Evolutionary conservation across 371 early-diverging fungal genomes (phyloP).

Genomic region (Mucor plumbeus): DNA sequence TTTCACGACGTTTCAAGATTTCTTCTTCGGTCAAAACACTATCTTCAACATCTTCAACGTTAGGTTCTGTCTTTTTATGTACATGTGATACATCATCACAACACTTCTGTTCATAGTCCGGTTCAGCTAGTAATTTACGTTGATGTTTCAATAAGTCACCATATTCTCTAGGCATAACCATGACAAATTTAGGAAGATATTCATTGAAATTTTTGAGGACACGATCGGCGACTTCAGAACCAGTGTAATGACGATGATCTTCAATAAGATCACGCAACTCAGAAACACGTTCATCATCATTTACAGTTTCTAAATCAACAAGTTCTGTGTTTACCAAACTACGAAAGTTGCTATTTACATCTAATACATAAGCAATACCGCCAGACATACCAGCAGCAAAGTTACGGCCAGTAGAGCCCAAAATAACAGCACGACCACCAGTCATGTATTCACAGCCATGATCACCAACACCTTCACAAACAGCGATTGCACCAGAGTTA

Average conservation of each 20-base stretch:
- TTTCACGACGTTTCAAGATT: constrained; percentile 65
- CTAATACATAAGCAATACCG: constrained; percentile 90
- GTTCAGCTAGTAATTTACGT: constrained; percentile 42
- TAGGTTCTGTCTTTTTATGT: constrained; percentile 50
- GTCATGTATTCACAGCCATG: constrained; percentile 99
- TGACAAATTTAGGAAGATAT: constrained; percentile 81
- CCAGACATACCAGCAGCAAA: constrained; percentile 98
- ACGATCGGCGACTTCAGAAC: constrained; percentile 77
- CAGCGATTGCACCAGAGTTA: constrained; percentile 96
- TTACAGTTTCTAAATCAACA: constrained; percentile 84
- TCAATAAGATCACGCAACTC: constrained; percentile 79
- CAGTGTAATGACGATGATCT: constrained; percentile 83
- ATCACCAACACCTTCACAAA: constrained; percentile 97
- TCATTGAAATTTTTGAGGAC: constrained; percentile 74
- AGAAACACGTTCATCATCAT: constrained; percentile 74
- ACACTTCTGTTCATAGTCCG: constrained; percentile 35
- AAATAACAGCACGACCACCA: constrained; percentile 85
- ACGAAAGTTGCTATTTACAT: constrained; percentile 60
- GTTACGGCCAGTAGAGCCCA: constrained; percentile 89
- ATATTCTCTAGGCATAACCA: constrained; percentile 94
- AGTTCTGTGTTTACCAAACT: constrained; percentile 85
- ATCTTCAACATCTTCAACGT: constrained; percentile 89
- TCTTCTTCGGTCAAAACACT: constrained; percentile 75
- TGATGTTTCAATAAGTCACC: constrained; percentile 75
- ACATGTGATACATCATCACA: constrained; percentile 22